phyloP scores from a whole-genome alignment of 2,329 filamentous ascomycete genomes.

The Pochonia chlamydosporia region DNA sequence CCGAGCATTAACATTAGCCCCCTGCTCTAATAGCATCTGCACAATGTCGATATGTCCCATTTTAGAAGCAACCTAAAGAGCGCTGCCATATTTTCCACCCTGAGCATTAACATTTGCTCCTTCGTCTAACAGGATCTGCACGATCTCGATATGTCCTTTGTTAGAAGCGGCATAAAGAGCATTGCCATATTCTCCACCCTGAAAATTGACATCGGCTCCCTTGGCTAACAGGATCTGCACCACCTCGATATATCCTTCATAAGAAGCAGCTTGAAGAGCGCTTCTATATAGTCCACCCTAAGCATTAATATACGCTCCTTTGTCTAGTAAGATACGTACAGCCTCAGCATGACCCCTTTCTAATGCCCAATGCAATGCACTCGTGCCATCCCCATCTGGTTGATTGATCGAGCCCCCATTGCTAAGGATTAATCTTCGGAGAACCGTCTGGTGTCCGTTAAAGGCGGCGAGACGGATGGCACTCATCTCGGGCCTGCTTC shows the following conservation, averaged over 20 bases:
- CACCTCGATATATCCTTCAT: no score
- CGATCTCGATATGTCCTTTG: not conserved
- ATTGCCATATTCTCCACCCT: not conserved
- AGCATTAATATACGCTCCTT: no score
- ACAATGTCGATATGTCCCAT: not conserved
- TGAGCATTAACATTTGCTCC: no score
- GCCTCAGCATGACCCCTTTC: conserved; percentile 4
- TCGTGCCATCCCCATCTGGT: not conserved
- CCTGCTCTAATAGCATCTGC: not conserved
- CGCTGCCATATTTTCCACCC: no score
- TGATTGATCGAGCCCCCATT: not conserved
- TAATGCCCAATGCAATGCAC: not conserved
- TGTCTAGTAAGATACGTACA: conserved; percentile 5
- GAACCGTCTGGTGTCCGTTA: not conserved
- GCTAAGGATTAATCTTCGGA: not conserved
- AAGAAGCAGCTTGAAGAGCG: no score
- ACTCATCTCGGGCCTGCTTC: not conserved
- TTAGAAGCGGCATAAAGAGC: not conserved
- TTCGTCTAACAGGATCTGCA: conserved; percentile 3
- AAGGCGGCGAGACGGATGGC: not conserved
- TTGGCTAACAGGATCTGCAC: no score
- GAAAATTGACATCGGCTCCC: not conserved
- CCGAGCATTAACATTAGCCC: not conserved
- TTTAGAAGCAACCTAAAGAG: no score
- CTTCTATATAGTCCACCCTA: no score